Evolutionary conservation across 768 basidiomycete species (phyloP), one percentile per base, ranked within the genome.

Genomic region (Tricholoma terreum): DNA sequence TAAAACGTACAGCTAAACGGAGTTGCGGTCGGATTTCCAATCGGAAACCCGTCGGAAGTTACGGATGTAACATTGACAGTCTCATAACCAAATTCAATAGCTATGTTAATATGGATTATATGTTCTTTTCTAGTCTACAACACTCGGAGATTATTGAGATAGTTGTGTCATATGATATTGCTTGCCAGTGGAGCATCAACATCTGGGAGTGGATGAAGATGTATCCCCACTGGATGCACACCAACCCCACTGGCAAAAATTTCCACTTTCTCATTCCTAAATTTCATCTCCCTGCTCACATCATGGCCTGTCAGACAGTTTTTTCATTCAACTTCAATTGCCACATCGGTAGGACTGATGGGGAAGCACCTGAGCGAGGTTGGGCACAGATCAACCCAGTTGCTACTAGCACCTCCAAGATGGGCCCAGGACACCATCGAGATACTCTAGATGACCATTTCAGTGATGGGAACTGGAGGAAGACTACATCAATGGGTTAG

Each of bases 51-150:
- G n/a, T n/a, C n/a, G n/a, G n/a, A n/a, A n/a, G n/a, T n/a, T n/a
- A n/a, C n/a, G n/a, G n/a, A n/a, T n/a, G n/a, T n/a, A n/a, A n/a
- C n/a, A n/a, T n/a, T n/a, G n/a, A n/a, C n/a, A n/a, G 24, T 27
- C 54, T 27, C 14, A 14, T 17, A 3, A 36, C 24, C 0, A 19
- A 33, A 17, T 27, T 6, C 6, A 27, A 9, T 33, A 64, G 63
- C 3, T 64, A 64, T 52, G 35, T 52, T 2, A 60, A 62, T 30
- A 64, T 64, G 67, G 69, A 72, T 49, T 70, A 62, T 40, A 58
- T 70, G 10, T 61, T 68, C 46, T 31, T 30, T 43, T 49, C n/a
- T 46, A 43, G 30, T 55, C 46, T 35, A 43, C 46, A 22, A 55
- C 52, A 27, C 15, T 42, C 17, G 33, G 19, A 43, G 27, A 3